Base-by-base conservation (phyloP, 2,329 filamentous ascomycete genomes). In the Calonectria montana region DNA sequence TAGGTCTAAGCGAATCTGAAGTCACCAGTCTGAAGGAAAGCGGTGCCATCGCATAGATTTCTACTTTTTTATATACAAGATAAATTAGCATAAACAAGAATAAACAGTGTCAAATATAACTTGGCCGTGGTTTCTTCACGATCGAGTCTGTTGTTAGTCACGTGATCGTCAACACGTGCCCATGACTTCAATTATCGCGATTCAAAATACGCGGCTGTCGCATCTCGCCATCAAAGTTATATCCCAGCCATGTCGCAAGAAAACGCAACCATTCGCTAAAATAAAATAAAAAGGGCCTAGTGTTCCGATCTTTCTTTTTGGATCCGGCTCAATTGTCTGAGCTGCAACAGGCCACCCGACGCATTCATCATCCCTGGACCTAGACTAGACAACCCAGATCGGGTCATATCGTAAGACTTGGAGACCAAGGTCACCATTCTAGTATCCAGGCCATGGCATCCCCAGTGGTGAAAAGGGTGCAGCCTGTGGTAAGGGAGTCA, bases 1-100 rank as follows among this genome's bases (percentile, higher is more conserved):
- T 97, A 21, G 91, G 91, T 0, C 85, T 94, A 75, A 86, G 84
- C 18, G 83, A 87, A 57, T 83, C 82, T 0, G 88, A 93, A 62
- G 93, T 98, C 67, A 81, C 86, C 47, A 84, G 82, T 12, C 82
- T 97, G 75, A 94, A 88, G 78, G 84, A 87, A 37, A 88, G 91
- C 62, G 94, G 94, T 0, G 91, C 94, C 2, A 86, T 97, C 15
- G 83, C 86, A 57, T 91, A 86, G 73, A 75, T 9, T 29, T 25
- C 39, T 35, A 59, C 7, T 13, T 37, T 55, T 31, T 57, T 48
- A 48, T 48, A 23, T 48, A 48, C 31, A 57, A 57, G 4, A 57
- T 37, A 21, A 37, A 9, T 15, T 23, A 45, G n/a, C 10, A 59
- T 39, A 39, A 23, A 39, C 21, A 39, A 39, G 31, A 16, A 10